phyloP scores from a whole-genome alignment of 805 yeast species.

The Ogataea polymorpha region DNA sequence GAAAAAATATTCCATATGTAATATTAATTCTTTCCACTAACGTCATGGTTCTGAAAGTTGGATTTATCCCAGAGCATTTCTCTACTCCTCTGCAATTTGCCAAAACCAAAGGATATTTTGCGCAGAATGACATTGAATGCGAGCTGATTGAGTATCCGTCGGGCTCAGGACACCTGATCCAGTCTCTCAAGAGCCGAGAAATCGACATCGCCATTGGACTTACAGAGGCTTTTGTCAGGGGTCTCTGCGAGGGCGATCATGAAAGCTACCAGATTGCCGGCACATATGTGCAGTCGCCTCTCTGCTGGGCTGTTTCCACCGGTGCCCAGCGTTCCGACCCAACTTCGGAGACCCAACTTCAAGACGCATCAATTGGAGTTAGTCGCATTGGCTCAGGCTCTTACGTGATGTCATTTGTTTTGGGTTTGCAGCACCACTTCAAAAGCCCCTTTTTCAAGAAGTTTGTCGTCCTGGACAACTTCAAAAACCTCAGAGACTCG shows the following conservation, averaged over 20 bases:
- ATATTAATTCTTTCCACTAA: too few species aligned
- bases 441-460: constrained; percentile 45
- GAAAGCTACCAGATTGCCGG: constrained; percentile 62
- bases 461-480: constrained; percentile 61
- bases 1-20: too few species aligned
- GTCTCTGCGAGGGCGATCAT: constrained; percentile 67
- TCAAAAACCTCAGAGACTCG: constrained; percentile 72
- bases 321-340: constrained; percentile 62
- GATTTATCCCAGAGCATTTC: constrained; percentile 89
- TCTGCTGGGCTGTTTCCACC: constrained; percentile 88
- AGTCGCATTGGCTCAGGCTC: constrained; percentile 90
- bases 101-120: constrained; percentile 52
- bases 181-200: constrained; percentile 57
- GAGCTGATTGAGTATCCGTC: constrained; percentile 71
- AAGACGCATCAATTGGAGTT: constrained; percentile 66
- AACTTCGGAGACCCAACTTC: constrained; percentile 46
- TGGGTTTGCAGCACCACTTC: constrained; percentile 63
- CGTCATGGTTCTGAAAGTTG: constrained; percentile 47
- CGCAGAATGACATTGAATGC: constrained; percentile 46
- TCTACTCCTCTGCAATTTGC: constrained; percentile 85
- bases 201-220: constrained; percentile 84
- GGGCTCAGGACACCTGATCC: constrained; percentile 86
- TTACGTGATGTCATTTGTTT: constrained; percentile 84
- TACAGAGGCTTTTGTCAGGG: constrained; percentile 88
- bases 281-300: constrained; percentile 81